These are phyloP conservation scores for Hypoxylon rickii DNA, from an alignment of 495 filamentous ascomycete genomes.

Conservation along the genomic window DNA sequence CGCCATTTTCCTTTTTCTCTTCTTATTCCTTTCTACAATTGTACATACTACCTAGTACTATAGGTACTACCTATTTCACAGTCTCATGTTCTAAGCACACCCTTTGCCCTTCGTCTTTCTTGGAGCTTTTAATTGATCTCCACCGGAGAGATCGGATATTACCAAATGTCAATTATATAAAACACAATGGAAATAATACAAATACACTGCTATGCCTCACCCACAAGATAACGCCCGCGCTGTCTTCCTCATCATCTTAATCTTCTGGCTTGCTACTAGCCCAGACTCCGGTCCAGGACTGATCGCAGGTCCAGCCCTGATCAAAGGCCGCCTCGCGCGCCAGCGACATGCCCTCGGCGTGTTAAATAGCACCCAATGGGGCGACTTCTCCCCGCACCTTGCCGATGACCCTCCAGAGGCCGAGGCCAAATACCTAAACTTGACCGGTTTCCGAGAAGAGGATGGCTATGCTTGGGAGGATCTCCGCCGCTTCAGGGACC, in stretches of 20 bases:
- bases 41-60: too few relatives aligned
- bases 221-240: conserved; percentile 47
- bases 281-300: conserved; percentile 47
- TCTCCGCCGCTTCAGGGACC: conserved; percentile 53
- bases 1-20: too few relatives aligned
- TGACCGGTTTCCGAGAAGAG: conserved; percentile 73
- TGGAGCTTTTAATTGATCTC: too few relatives aligned
- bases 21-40: too few relatives aligned
- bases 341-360: conserved; percentile 65
- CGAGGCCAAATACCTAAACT: conserved; percentile 68
- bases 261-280: conserved; percentile 48
- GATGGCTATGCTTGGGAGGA: conserved; percentile 77
- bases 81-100: too few relatives aligned
- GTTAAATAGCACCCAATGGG: conserved; percentile 74
- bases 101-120: too few relatives aligned
- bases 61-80: too few relatives aligned
- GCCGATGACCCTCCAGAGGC: conserved; percentile 31
- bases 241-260: conserved; percentile 47
- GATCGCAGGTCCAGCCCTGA: conserved; percentile 44
- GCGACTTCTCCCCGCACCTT: conserved; percentile 65
- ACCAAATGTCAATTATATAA: conserved; percentile 29
- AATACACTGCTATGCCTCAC: conserved; percentile 38
- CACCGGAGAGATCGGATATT: conserved; percentile 8
- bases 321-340: conserved; percentile 44
- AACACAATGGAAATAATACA: conserved; percentile 34